Conservation (phyloP, 306 rosid genomes). For the Pachyrhizus erosus region DNA sequence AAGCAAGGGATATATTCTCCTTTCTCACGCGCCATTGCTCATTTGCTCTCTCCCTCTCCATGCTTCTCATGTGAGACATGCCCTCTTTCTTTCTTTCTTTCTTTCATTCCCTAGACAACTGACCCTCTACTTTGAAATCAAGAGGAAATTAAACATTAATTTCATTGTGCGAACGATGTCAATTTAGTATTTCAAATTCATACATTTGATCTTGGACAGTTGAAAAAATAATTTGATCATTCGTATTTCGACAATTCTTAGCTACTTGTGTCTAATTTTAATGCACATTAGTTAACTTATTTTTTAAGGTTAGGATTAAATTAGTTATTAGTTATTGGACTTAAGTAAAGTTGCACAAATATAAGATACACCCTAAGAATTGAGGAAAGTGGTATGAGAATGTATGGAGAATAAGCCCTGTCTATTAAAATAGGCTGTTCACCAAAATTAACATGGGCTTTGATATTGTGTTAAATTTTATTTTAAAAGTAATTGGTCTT, state of each 20-base stretch:
- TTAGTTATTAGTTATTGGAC: no score
- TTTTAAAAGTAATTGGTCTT: no score
- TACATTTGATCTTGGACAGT: not conserved
- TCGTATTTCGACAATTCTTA: not conserved
- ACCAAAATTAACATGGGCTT: no score
- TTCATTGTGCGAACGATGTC: not conserved
- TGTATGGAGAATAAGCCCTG: no score
- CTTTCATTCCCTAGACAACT: not conserved
- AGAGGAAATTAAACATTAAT: not conserved
- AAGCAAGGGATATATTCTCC: conserved; percentile 92
- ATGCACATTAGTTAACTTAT: not conserved
- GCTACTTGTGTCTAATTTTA: not conserved
- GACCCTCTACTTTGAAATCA: not conserved
- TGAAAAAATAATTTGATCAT: not conserved
- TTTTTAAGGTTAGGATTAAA: not conserved
- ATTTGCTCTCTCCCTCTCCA: not conserved
- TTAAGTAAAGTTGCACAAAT: no score
- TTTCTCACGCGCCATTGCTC: conserved; percentile 6
- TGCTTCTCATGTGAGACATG: conserved; percentile 37
- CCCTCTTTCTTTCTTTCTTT: not conserved
- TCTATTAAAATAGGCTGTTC: no score
- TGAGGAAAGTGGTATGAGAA: no score
- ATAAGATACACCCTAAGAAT: no score
- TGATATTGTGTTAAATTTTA: no score
- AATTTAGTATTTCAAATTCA: not conserved